phyloP scores from a whole-genome alignment of 2,329 filamentous ascomycete species.

The Bisporella sp. region DNA sequence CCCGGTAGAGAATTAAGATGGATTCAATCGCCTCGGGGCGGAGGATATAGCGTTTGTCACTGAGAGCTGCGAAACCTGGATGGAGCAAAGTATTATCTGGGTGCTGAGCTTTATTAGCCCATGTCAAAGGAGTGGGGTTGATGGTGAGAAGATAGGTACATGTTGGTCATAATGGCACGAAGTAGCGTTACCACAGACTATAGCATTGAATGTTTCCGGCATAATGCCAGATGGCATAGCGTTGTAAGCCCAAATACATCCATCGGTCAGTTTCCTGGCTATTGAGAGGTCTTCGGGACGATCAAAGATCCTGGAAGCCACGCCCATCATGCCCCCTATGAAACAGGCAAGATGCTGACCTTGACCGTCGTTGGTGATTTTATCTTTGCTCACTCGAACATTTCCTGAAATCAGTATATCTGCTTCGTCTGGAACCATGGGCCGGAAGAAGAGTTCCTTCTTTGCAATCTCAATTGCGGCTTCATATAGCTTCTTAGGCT shows the following conservation, averaged over 20 bases:
- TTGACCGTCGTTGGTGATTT: constrained; percentile 2
- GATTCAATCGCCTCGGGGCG: constrained; percentile 56
- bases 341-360: constrained; percentile 64
- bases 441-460: constrained; percentile 34
- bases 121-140: background rate
- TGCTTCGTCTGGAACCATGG: constrained; percentile 33
- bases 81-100: constrained; percentile 28
- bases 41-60: background rate
- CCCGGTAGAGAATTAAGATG: constrained; percentile 48
- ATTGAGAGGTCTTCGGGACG: constrained; percentile 44
- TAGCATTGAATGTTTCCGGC: constrained; percentile 45
- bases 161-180: background rate
- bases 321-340: constrained; percentile 58
- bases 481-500: constrained; percentile 36
- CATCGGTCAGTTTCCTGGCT: constrained; percentile 49
- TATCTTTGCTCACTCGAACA: constrained; percentile 18
- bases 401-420: constrained; percentile 42
- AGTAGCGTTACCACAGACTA: constrained; percentile 5
- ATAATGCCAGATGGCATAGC: constrained; percentile 50
- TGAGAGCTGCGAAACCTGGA: background rate
- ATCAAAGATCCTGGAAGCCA: constrained; percentile 54
- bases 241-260: constrained; percentile 54
- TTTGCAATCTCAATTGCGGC: constrained; percentile 36
- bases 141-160: constrained; percentile 25
- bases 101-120: constrained; percentile 22